Percentiles rank a stretch among this genome's conserved stretches.
These are phyloP conservation scores for Hymenoscyphus scutula DNA, from an alignment of 2,329 filamentous ascomycete species.

Conservation along the genomic window DNA sequence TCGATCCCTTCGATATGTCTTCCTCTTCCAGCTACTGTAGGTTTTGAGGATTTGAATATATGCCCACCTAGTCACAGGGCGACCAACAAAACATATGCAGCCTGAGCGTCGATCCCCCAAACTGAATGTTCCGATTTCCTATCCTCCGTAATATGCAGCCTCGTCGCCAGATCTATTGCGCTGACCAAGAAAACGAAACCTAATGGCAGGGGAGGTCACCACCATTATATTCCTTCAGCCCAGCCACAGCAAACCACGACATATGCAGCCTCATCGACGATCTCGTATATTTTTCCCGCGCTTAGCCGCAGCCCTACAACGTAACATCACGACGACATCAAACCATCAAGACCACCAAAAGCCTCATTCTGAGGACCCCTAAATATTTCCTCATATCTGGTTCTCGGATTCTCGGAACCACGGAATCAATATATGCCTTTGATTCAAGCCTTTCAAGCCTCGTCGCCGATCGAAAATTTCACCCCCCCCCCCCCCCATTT, in stretches of 20 bases:
- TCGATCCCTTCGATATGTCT: background rate
- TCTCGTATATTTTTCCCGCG: background rate
- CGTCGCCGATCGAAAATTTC: background rate
- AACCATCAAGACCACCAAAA: background rate
- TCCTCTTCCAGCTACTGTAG: background rate
- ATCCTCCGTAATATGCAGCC: background rate
- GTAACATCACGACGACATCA: background rate
- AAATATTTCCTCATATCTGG: no score
- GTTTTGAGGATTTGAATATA: background rate
- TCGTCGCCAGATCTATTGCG: background rate
- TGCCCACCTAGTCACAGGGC: background rate
- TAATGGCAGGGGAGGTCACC: background rate
- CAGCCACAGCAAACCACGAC: background rate
- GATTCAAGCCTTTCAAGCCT: background rate
- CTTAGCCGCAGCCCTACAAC: slow-evolving; percentile 1
- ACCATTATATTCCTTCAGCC: slow-evolving; percentile 1
- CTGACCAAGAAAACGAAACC: background rate
- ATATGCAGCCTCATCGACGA: background rate
- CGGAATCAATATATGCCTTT: background rate
- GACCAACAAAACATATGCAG: background rate
- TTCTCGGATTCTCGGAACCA: background rate
- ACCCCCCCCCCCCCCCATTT: background rate
- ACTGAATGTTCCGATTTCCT: background rate
- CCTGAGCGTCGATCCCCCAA: background rate
- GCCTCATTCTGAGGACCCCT: background rate